Base-by-base conservation (phyloP, 225 moss, liverwort and hornwort genomes). In the Lunularia cruciata region DNA sequence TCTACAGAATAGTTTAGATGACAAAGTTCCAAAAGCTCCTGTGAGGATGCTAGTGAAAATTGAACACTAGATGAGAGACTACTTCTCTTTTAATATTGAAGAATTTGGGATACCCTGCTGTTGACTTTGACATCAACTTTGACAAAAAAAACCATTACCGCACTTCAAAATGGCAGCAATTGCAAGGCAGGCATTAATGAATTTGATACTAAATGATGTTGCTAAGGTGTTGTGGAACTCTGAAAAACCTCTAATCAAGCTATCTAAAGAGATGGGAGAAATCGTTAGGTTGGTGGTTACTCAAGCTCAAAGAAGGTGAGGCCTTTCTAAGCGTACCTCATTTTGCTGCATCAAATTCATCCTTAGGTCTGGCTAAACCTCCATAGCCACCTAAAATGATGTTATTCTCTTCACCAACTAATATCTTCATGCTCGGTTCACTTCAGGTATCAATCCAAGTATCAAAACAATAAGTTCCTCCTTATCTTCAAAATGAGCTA, bases 161-260 rank as follows among this genome's bases (percentile, higher is more conserved):
- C 84, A 91, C 5, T 98, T 91, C 87, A 98, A 98, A 76, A 83
- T 93, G 73, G 93, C 98, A 26, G 85, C 91, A 31, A 84, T 93
- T 78, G 93, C 98, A 62, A 89, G 89, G 33, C 90, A 93, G 82
- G 89, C 98, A 4, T 91, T 93, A 47, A 86, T 93, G 47, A 93
- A 93, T 67, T 77, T 98, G 35, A 93, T 98, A 89, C 91, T 93
- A 18, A 93, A 98, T 76, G 98, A 98, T 79, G 92, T 98, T 39
- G 93, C 98, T 6, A 98, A 93, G 78, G 98, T 93, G 39, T 88
- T 98, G 31, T 98, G 98, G 98, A 98, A 93, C 72, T 93, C 93
- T 57, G 93, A 98, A 84, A 98, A 93, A 76, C 91, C 89, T 67
- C 98, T 93, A 59, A 91, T 98, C 43, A 98, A 98, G 98, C 93